A percentile compares a stretch with the other conserved stretches of the same genome.
Evolutionary conservation across 768 basidiomycete genomes (phyloP).

Genomic region (Phaeolepiota aurea): DNA sequence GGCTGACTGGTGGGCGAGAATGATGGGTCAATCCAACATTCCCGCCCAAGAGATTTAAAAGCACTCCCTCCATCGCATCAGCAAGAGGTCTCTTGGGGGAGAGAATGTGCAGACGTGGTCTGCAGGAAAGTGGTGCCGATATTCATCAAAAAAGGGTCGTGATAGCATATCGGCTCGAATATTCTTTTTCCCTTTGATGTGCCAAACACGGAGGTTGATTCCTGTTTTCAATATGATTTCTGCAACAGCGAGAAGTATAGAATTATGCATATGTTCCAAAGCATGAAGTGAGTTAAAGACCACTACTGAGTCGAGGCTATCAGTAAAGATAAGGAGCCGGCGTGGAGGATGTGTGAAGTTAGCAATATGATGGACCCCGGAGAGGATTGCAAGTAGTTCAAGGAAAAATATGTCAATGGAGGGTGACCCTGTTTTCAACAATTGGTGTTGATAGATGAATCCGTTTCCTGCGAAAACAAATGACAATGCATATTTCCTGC

Average conservation of each 20-base stretch:
- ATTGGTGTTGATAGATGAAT: too few relatives aligned
- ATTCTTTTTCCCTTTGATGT: constrained; percentile 11
- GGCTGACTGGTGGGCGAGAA: constrained; percentile 4
- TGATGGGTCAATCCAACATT: constrained; percentile 1
- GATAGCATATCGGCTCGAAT: constrained; percentile 11
- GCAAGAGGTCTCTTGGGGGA: constrained; percentile 12
- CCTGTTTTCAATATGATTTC: constrained; percentile 7
- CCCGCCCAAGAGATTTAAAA: constrained; percentile 11
- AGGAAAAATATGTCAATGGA: constrained; percentile 16
- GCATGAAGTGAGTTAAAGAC: constrained; percentile 9
- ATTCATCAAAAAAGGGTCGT: constrained; percentile 9
- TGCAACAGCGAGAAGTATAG: constrained; percentile 1
- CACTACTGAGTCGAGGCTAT: constrained; percentile 12
- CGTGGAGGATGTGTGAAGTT: constrained; percentile 8
- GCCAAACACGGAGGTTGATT: constrained; percentile 9
- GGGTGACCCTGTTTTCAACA: background rate
- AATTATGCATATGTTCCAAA: constrained; percentile 2
- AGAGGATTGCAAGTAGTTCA: constrained; percentile 14
- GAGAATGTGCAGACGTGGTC: constrained; percentile 10
- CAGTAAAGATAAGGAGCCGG: constrained; percentile 5
- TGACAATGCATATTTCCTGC: too few relatives aligned
- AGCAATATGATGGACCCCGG: constrained; percentile 10
- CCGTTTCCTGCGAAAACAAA: too few relatives aligned
- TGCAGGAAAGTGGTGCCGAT: constrained; percentile 7
- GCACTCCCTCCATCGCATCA: constrained; percentile 11